Base-by-base conservation (phyloP, 768 basidiomycete genomes). In the Leucosporidium creatinivorum region DNA sequence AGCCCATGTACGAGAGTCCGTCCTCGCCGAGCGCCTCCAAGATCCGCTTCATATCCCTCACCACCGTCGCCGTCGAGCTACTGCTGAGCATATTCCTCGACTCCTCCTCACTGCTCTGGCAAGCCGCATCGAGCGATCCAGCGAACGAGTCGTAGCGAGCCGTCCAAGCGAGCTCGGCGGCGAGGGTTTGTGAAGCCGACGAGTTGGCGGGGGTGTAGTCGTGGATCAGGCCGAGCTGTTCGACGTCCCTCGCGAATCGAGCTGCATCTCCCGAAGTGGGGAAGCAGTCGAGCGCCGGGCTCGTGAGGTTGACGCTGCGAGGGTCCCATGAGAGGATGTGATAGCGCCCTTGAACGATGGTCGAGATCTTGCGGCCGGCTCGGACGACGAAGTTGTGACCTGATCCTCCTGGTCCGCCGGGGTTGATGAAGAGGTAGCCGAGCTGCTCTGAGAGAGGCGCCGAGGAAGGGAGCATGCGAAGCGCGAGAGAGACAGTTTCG, bases 1-100 rank as follows among this genome's bases (percentile, higher is more conserved):
- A 70, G 2, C 75, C 74, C 74, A 70, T 75, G 51, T 76, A 76
- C 26, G 63, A 59, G 12, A 76, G 33, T 49, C 61, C 66, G 23
- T 74, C 64, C 63, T 72, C 68, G n/a, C 66, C 72, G 15, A 73
- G 36, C 19, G 66, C 66, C 28, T 72, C 63, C 48, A 68, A 33
- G 30, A 75, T 70, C 39, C 62, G 54, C 52, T 57, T 59, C 73
- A 74, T 73, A 26, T 75, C 74, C 28, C 74, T 49, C 21, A 69
- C 74, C 2, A 66, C 58, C 30, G 69, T 71, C 2, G 72, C 69
- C 8, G 74, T 73, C 25, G 58, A 66, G 47, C 66, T 67, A 1
- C 57, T 31, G 13, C 66, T 30, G 26, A 75, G 23, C 44, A 73
- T 61, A 9, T 52, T 26, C 51, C 51, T 52, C 44, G 26, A 8